phyloP scores from a whole-genome alignment of 2,329 filamentous ascomycete genomes.

The Ceratocystis harringtonii region DNA sequence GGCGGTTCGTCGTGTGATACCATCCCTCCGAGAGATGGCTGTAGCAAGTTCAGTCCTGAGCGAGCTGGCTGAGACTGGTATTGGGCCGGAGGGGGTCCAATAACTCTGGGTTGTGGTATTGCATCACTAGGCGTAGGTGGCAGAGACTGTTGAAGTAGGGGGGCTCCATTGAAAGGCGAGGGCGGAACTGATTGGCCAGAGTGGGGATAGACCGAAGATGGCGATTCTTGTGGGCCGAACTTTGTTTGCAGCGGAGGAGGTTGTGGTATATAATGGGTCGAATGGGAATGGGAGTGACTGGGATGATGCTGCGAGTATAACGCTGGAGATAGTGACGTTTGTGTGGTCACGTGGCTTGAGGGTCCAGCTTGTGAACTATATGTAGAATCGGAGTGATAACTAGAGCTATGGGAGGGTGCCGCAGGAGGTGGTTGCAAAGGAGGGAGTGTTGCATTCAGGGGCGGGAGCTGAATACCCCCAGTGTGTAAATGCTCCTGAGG shows the following conservation, averaged over 20 bases:
- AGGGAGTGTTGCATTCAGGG: not conserved
- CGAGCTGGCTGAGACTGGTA: slow-evolving; percentile 12
- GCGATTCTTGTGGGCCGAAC: not conserved
- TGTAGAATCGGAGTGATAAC: slow-evolving; percentile 12
- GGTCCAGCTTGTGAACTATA: slow-evolving; percentile 1
- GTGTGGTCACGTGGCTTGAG: not conserved
- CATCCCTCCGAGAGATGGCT: slow-evolving; percentile 6
- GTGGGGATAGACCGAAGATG: not conserved
- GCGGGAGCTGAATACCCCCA: slow-evolving; percentile 6
- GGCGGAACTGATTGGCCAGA: slow-evolving; percentile 1
- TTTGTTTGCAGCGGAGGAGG: slow-evolving; percentile 11
- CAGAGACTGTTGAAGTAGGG: not conserved
- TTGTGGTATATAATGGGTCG: slow-evolving; percentile 6
- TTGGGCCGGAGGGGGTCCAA: not conserved
- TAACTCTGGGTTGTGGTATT: not conserved
- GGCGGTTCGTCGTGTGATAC: slow-evolving; percentile 5
- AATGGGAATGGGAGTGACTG: not conserved
- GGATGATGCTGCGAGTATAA: not conserved
- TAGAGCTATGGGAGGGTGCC: slow-evolving; percentile 8
- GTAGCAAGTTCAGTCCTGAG: slow-evolving; percentile 8
- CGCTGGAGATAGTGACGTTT: not conserved
- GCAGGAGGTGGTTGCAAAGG: slow-evolving; percentile 14
- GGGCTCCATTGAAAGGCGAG: slow-evolving; percentile 1
- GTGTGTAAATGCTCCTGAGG: not conserved
- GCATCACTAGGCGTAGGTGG: not conserved